phyloP scores from a whole-genome alignment of 306 rosid species.

The Betula pendula region DNA sequence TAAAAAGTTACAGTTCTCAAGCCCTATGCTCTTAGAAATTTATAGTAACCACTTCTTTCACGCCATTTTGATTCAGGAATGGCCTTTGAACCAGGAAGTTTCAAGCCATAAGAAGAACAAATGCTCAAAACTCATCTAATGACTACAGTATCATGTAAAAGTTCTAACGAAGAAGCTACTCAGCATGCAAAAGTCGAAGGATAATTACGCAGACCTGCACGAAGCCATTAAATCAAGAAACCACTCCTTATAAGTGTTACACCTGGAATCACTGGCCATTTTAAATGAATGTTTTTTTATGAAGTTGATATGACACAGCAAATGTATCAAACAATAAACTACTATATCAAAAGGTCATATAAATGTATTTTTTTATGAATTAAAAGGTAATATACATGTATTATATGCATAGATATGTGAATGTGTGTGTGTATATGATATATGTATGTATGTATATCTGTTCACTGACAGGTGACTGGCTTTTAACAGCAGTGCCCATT shows the following conservation, averaged over 20 bases:
- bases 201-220: neutral
- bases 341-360: neutral
- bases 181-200: neutral
- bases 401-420: neutral
- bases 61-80: neutral
- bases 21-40: neutral
- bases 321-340: neutral
- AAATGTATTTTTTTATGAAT: neutral
- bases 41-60: neutral
- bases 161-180: neutral
- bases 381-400: neutral
- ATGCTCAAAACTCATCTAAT: neutral
- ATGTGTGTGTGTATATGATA: neutral
- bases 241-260: neutral
- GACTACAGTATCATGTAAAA: neutral
- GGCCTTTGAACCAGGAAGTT: neutral
- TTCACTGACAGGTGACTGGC: neutral
- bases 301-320: neutral
- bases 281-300: neutral
- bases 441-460: neutral
- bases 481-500: neutral
- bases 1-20: neutral
- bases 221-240: neutral
- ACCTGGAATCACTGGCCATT: neutral
- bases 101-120: neutral